phyloP scores from a whole-genome alignment of 805 yeast genomes.

The Grigorovia yakushimaensis region DNA sequence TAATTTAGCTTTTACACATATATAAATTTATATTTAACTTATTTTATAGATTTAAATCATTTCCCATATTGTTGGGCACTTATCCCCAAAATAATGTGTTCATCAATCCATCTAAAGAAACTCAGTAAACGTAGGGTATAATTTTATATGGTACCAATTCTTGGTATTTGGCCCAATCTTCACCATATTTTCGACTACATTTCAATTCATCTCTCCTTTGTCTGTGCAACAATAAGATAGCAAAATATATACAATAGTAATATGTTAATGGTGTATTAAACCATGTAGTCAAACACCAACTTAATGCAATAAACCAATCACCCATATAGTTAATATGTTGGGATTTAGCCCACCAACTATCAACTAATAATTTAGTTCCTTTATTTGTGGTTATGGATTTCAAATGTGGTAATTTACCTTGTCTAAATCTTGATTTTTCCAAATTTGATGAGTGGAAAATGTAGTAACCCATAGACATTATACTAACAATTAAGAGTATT shows the following conservation, averaged over 20 bases:
- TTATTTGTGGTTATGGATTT: constrained; percentile 60
- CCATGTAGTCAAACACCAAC: constrained; percentile 92
- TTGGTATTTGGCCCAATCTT: constrained; percentile 79
- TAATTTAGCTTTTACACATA: no score
- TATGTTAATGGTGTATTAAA: constrained; percentile 73
- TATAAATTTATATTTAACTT: not conserved
- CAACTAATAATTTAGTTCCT: constrained; percentile 71
- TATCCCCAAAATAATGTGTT: not conserved
- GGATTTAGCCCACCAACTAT: constrained; percentile 94
- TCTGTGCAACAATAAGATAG: constrained; percentile 72
- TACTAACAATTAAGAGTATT: constrained; percentile 31
- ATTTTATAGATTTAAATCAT: constrained; percentile 4
- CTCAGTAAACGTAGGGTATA: constrained; percentile 73
- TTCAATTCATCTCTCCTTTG: constrained; percentile 87
- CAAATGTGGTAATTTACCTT: constrained; percentile 62
- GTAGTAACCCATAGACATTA: constrained; percentile 59
- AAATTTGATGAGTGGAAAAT: constrained; percentile 78
- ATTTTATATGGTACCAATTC: constrained; percentile 77
- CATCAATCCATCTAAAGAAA: not conserved
- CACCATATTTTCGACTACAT: constrained; percentile 77
- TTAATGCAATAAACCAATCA: constrained; percentile 84
- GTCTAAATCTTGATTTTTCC: constrained; percentile 77
- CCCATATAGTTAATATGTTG: constrained; percentile 95
- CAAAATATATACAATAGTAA: constrained; percentile 79
- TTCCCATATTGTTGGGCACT: not conserved